phyloP scores from a whole-genome alignment of 306 rosid species.

The Psophocarpus tetragonolobus region DNA sequence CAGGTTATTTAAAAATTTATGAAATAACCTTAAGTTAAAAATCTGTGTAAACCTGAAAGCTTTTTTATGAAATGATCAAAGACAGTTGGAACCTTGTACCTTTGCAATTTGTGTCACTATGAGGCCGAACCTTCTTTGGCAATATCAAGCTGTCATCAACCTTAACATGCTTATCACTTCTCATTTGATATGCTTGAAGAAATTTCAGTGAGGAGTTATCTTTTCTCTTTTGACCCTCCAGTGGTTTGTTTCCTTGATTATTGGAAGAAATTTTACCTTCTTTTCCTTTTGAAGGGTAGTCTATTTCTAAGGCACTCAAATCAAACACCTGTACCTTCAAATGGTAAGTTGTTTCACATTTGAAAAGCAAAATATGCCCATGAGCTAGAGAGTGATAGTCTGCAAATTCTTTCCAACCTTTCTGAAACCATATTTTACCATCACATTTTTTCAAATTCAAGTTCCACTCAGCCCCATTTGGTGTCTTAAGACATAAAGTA shows the following conservation, averaged over 20 bases:
- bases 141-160: background rate
- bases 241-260: background rate
- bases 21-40: too few species aligned
- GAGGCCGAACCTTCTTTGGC: background rate
- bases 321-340: conserved; percentile 4
- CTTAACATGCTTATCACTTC: background rate
- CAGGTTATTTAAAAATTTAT: too few species aligned
- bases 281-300: background rate
- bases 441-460: conserved; percentile 24
- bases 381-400: conserved; percentile 24
- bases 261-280: background rate
- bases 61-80: background rate
- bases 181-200: background rate
- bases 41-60: too few species aligned
- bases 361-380: conserved; percentile 33
- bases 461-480: conserved; percentile 39
- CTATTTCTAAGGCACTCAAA: conserved; percentile 13
- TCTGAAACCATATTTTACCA: conserved; percentile 30
- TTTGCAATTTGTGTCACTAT: background rate
- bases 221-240: background rate
- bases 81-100: background rate
- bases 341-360: background rate
- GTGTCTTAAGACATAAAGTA: conserved; percentile 19
- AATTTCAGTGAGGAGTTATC: background rate
- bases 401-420: conserved; percentile 45